Conservation (phyloP, 176 grass and related monocot genomes). For the Chloris gayana region DNA sequence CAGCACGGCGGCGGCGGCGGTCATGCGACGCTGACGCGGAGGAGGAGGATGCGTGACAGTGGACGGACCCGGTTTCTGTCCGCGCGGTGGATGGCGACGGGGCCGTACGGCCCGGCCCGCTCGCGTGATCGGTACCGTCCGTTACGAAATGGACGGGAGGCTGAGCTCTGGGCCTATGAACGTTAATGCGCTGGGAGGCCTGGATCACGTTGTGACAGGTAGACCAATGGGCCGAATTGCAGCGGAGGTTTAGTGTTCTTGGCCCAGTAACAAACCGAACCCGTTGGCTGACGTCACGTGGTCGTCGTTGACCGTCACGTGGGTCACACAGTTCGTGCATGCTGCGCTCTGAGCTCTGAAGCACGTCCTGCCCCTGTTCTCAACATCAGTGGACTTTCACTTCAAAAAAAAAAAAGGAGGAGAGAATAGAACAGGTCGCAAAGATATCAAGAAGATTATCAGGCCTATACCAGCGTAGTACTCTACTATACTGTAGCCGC, state of each 20-base stretch:
- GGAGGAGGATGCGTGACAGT: background rate
- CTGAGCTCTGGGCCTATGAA: background rate
- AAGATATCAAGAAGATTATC: no score
- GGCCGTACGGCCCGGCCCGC: conserved; percentile 8
- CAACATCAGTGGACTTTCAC: background rate
- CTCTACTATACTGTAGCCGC: no score
- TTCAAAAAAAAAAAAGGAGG: no score
- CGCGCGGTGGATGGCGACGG: conserved; percentile 5
- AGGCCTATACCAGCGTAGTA: no score
- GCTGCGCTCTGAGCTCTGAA: background rate
- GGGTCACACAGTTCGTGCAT: background rate
- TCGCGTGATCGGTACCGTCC: background rate
- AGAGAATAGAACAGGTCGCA: no score
- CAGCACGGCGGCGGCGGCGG: conserved; percentile 3
- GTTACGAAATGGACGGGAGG: background rate
- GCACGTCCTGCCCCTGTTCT: background rate
- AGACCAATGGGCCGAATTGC: background rate
- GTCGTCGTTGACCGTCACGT: conserved; percentile 16
- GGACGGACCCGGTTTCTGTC: background rate
- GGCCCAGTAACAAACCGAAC: background rate
- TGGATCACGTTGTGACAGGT: background rate
- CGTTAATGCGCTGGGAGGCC: background rate
- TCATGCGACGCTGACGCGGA: conserved; percentile 1
- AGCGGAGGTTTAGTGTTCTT: no score
- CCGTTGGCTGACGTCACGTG: background rate